These are phyloP conservation scores for Sporothrix variecibatus DNA, from an alignment of 2,329 filamentous ascomycete genomes.

Conservation along the genomic window DNA sequence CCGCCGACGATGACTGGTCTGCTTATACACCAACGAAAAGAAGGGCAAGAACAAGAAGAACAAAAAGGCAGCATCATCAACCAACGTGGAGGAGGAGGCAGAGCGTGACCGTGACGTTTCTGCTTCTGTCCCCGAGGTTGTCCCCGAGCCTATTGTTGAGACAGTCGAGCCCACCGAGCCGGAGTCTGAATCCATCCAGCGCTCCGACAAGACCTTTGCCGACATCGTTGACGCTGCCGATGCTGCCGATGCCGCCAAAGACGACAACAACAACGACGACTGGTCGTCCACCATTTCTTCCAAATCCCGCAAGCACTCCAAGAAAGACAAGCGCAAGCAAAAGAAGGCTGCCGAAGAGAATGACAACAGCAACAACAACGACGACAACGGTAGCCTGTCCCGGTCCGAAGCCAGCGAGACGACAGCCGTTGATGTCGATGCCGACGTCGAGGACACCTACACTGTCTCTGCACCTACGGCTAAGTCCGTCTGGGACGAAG, in stretches of 20 bases:
- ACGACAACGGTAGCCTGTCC: not conserved
- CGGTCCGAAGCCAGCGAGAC: slow-evolving; percentile 13
- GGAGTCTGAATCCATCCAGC: not conserved
- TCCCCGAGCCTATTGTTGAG: not conserved
- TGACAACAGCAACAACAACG: not conserved
- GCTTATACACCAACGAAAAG: slow-evolving; percentile 36
- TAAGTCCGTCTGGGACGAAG: slow-evolving; percentile 6
- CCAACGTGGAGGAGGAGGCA: slow-evolving; percentile 32
- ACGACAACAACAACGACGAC: slow-evolving; percentile 40
- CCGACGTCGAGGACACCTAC: not conserved
- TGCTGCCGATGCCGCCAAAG: not conserved
- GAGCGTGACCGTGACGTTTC: not conserved
- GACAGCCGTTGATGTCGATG: not conserved
- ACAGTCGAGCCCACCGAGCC: not conserved
- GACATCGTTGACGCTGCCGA: not conserved
- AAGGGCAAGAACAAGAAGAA: slow-evolving; percentile 47
- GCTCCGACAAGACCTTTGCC: not conserved
- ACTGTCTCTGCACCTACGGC: not conserved
- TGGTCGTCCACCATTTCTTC: slow-evolving; percentile 28
- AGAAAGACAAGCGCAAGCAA: slow-evolving; percentile 22
- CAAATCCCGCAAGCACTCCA: slow-evolving; percentile 20
- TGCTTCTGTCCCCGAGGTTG: not conserved
- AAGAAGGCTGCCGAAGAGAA: slow-evolving; percentile 21
- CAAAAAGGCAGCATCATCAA: slow-evolving; percentile 34
- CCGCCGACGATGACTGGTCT: slow-evolving; percentile 26